These are phyloP conservation scores for Fusarium algeriense DNA, from an alignment of 2,329 filamentous ascomycete species.

Conservation along the genomic window DNA sequence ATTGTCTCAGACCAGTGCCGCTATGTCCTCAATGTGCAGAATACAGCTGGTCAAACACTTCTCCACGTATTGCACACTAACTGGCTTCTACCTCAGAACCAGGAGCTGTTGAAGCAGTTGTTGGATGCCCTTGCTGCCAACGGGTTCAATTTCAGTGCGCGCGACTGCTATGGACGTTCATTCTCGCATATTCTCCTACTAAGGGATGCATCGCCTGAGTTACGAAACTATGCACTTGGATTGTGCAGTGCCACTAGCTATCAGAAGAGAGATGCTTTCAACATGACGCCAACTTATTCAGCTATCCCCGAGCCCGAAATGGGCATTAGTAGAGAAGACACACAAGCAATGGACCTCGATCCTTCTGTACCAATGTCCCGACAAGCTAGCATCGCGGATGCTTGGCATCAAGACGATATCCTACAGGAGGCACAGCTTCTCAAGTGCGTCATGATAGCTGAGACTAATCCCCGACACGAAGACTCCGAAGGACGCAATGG, in stretches of 20 bases:
- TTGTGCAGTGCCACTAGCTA: constrained; percentile 50
- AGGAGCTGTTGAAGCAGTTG: constrained; percentile 46
- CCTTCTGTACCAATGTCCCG: constrained; percentile 30
- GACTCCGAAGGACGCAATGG: constrained; percentile 64
- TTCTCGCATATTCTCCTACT: constrained; percentile 61
- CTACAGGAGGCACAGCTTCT: constrained; percentile 42
- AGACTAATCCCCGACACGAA: constrained; percentile 38
- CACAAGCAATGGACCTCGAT: constrained; percentile 42
- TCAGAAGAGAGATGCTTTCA: constrained; percentile 64
- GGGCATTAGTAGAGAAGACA: constrained; percentile 12
- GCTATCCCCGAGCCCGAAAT: constrained; percentile 5
- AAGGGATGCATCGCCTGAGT: constrained; percentile 48
- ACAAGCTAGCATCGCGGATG: not conserved
- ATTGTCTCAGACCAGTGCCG: constrained; percentile 36
- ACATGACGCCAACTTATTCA: constrained; percentile 44
- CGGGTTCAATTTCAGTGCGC: constrained; percentile 51
- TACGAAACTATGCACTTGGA: constrained; percentile 47
- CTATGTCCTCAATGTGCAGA: constrained; percentile 48
- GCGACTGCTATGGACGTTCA: constrained; percentile 66
- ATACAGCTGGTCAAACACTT: constrained; percentile 63
- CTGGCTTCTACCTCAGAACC: constrained; percentile 50
- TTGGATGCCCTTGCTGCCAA: constrained; percentile 32
- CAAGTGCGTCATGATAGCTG: constrained; percentile 34
- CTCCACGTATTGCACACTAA: constrained; percentile 57
- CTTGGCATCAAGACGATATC: constrained; percentile 20